These are phyloP conservation scores for Penicillium sp. DNA, from an alignment of 2,329 filamentous ascomycete genomes.

Conservation along the genomic window DNA sequence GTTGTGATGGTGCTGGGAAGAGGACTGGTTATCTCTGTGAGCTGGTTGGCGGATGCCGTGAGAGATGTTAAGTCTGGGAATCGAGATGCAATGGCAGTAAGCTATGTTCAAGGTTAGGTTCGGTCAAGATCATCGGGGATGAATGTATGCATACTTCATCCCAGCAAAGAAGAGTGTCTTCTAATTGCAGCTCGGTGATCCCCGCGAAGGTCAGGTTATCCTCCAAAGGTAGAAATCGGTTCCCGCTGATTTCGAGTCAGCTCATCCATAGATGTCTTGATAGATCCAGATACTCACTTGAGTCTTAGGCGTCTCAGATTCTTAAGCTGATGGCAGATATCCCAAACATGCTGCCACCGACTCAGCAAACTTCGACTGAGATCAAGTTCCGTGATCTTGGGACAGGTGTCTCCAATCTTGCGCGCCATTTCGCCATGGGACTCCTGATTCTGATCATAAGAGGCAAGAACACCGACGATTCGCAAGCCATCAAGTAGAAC, in stretches of 20 bases:
- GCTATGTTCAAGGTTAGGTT: slow-evolving; percentile 26
- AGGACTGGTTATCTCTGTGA: slow-evolving; percentile 30
- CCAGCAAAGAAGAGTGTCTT: slow-evolving; percentile 65
- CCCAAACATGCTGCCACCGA: slow-evolving; percentile 60
- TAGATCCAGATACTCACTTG: slow-evolving; percentile 54
- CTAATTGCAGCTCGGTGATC: slow-evolving; percentile 60
- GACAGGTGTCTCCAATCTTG: slow-evolving; percentile 56
- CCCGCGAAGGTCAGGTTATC: slow-evolving; percentile 45
- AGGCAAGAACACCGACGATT: slow-evolving; percentile 47
- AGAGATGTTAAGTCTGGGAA: slow-evolving; percentile 37
- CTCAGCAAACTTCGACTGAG: slow-evolving; percentile 80
- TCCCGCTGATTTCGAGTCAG: slow-evolving; percentile 57
- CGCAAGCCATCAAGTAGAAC: slow-evolving; percentile 76
- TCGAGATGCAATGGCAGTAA: slow-evolving; percentile 32
- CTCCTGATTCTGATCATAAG: slow-evolving; percentile 16
- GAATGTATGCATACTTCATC: slow-evolving; percentile 52
- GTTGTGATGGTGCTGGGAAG: slow-evolving; percentile 40
- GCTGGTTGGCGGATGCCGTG: slow-evolving; percentile 37
- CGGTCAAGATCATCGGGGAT: slow-evolving; percentile 3
- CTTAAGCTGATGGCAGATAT: slow-evolving; percentile 68
- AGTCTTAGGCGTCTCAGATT: slow-evolving; percentile 63
- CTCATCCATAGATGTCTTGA: neutral
- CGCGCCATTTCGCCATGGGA: slow-evolving; percentile 19
- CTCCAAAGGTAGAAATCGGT: slow-evolving; percentile 55
- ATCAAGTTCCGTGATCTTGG: slow-evolving; percentile 68